Base-by-base conservation (phyloP, 2,329 filamentous ascomycete species). In the Hypoxylon sp. region DNA sequence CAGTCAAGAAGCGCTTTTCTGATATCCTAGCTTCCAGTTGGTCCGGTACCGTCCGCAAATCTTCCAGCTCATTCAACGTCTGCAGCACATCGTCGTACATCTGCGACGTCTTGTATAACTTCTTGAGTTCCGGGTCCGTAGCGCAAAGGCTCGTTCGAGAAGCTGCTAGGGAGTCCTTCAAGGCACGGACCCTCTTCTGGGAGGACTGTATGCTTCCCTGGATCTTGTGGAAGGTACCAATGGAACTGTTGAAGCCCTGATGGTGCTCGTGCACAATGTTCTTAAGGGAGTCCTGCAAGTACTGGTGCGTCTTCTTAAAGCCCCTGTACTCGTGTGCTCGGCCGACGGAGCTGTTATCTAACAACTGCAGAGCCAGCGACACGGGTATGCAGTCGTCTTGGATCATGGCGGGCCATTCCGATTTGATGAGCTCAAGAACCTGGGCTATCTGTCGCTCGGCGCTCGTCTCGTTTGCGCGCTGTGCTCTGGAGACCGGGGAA, bases 181-280 rank as follows among this genome's bases (percentile, higher is more conserved):
- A 83, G 11, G 85, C 83, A 62, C 95, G 89, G 56, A 99, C 93
- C 64, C 93, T 89, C 73, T 89, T 89, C 79, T 99, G 96, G 14
- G 93, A 97, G 52, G 88, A 84, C 73, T 95, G 92, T 70, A 99
- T 96, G 79, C 93, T 97, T 54, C 90, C 89, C 78, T 99, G 96
- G 66, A 99, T 99, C 79, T 97, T 97, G 83, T 99, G 96, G 76
- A 98, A 99, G 18, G 95, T 98, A 78, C 95, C 96, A 68, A 99
- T 98, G 52, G 95, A 97, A 78, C 93, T 97, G 80, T 98, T 99
- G 85, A 99, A 99, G 48, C 96, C 96, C 78, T 99, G 96, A 76
- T 99, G 95, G 76, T 99, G 95, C 80, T 99, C 95, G 78, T 99
- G 97, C 24, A 99, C 96, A 72, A 99, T 97, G 32, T 90, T 89